A percentile compares a stretch with the other conserved stretches of the same genome.
phyloP scores from a whole-genome alignment of 768 basidiomycete species.

The Lactarius vividus region DNA sequence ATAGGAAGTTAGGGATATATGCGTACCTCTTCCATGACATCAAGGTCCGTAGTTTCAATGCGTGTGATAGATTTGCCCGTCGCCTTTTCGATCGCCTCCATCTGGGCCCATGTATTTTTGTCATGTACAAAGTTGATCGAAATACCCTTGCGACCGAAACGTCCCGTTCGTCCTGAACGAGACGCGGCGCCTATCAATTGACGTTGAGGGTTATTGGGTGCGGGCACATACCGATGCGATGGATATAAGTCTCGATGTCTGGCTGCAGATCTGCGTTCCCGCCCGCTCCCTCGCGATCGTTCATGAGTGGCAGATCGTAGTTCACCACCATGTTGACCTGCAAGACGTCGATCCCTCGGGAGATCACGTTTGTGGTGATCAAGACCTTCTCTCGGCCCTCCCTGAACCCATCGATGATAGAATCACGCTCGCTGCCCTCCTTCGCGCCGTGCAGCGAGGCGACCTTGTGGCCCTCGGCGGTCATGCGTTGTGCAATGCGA shows the following conservation, averaged over 20 bases:
- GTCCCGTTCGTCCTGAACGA: slow-evolving; percentile 84
- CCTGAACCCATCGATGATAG: slow-evolving; percentile 91
- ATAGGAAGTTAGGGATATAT: not conserved
- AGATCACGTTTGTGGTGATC: slow-evolving; percentile 98
- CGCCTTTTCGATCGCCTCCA: slow-evolving; percentile 82
- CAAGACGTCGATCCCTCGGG: slow-evolving; percentile 95
- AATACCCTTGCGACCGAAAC: slow-evolving; percentile 95
- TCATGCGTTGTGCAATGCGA: slow-evolving; percentile 87
- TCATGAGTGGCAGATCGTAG: slow-evolving; percentile 90
- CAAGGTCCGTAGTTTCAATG: slow-evolving; percentile 87
- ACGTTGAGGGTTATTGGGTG: not conserved
- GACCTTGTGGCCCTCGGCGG: slow-evolving; percentile 91
- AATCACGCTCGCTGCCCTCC: slow-evolving; percentile 84
- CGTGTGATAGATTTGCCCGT: slow-evolving; percentile 76
- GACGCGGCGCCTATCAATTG: not conserved
- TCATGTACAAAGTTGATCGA: slow-evolving; percentile 98
- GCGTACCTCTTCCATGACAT: slow-evolving; percentile 88
- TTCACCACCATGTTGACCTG: slow-evolving; percentile 99
- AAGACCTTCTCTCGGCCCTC: slow-evolving; percentile 95
- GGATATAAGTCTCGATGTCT: slow-evolving; percentile 96
- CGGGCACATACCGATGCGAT: slow-evolving; percentile 78
- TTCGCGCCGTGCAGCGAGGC: slow-evolving; percentile 95
- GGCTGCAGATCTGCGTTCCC: slow-evolving; percentile 55
- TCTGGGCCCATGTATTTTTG: slow-evolving; percentile 80
- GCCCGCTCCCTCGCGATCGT: slow-evolving; percentile 52